These are phyloP conservation scores for Schoenoplectus triqueter DNA, from an alignment of 202 grass and related monocot genomes.

Conservation along the genomic window DNA sequence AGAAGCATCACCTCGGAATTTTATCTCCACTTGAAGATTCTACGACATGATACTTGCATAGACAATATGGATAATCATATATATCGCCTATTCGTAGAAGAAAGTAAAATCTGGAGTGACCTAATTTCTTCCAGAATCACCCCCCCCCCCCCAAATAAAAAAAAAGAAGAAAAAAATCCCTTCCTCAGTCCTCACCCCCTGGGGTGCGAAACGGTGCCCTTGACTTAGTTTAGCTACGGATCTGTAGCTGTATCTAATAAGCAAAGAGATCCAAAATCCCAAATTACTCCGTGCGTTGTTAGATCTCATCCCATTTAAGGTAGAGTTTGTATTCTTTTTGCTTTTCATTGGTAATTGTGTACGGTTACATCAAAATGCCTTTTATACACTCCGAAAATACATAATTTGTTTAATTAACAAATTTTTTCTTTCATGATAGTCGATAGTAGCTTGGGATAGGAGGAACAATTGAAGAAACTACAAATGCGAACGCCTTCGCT, in stretches of 20 bases:
- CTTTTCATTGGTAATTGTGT: not conserved
- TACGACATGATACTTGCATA: not conserved
- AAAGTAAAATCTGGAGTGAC: not conserved
- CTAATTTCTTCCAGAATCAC: not conserved
- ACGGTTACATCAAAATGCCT: not conserved
- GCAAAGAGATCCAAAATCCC: conserved; percentile 4
- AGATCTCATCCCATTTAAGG: not conserved
- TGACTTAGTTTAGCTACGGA: not conserved
- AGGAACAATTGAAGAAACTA: not conserved
- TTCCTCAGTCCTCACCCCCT: not conserved
- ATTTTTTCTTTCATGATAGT: not conserved
- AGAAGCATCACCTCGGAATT: not conserved
- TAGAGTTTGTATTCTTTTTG: not conserved
- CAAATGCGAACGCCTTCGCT: conserved; percentile 64
- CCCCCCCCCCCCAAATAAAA: not conserved
- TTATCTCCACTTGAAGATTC: not conserved
- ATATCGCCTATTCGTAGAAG: not conserved
- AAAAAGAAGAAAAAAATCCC: too few relatives aligned
- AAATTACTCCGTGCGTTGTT: not conserved
- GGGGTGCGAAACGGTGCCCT: not conserved
- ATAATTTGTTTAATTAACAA: not conserved
- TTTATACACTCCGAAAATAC: not conserved
- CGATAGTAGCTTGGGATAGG: not conserved
- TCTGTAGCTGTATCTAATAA: not conserved
- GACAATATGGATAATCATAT: not conserved